phyloP scores from a whole-genome alignment of 129 eudicot species.

The Kitagawia praeruptora region DNA sequence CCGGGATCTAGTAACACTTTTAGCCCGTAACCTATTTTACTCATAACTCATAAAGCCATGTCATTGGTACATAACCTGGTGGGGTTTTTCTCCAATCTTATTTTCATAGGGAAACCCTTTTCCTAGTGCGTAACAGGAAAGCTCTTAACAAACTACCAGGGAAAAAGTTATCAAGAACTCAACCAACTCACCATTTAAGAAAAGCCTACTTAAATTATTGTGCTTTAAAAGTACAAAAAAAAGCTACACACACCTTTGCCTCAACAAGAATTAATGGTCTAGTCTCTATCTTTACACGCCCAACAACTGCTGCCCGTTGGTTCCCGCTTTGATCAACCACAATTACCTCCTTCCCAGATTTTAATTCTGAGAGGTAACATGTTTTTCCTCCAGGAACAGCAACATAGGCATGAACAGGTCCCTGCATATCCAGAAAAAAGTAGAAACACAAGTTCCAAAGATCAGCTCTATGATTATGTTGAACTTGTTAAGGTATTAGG shows the following conservation, averaged over 20 bases:
- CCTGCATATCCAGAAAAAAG: conserved; percentile 35
- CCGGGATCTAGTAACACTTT: neutral
- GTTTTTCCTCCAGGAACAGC: conserved; percentile 95
- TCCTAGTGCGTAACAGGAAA: neutral
- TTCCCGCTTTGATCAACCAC: conserved; percentile 72
- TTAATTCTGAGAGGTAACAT: conserved; percentile 88
- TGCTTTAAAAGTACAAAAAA: neutral
- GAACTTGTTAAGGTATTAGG: neutral
- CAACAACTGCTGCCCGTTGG: conserved; percentile 80
- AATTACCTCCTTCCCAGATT: conserved; percentile 73
- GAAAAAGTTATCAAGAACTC: neutral
- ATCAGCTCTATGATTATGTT: neutral
- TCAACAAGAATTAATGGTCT: conserved; percentile 72
- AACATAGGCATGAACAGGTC: conserved; percentile 94
- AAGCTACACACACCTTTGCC: conserved; percentile 53
- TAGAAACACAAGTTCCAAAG: neutral
- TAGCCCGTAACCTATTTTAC: neutral
- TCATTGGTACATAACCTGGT: neutral
- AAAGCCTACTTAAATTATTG: neutral
- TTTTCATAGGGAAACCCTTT: neutral
- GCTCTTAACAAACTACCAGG: neutral
- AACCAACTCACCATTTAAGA: neutral
- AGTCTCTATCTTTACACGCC: conserved; percentile 92
- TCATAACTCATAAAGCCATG: neutral
- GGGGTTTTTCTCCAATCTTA: neutral